Evolutionary conservation across 1,284 basidiomycete species (phyloP).

Genomic region (Fistulina hepatica): DNA sequence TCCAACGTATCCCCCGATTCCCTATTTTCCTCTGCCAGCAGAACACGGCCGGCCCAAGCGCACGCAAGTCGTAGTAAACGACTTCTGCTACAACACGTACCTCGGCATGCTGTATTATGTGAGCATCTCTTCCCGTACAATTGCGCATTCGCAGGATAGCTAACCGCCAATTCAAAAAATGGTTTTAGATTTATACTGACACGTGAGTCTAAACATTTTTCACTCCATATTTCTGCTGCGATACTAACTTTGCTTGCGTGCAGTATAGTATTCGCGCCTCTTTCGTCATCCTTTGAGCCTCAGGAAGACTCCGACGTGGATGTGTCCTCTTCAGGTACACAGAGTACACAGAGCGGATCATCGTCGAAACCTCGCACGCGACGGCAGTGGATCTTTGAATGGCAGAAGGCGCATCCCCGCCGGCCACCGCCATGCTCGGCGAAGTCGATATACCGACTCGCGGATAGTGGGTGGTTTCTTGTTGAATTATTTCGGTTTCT

Average conservation of each 20-base stretch:
- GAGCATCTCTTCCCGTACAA: constrained; percentile 16
- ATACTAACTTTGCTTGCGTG: not conserved
- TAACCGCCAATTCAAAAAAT: too few relatives aligned
- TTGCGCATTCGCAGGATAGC: constrained; percentile 5
- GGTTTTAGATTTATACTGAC: constrained; percentile 84
- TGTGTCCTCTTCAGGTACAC: constrained; percentile 12
- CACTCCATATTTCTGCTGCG: not conserved
- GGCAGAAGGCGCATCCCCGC: constrained; percentile 46
- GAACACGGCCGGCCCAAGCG: constrained; percentile 31
- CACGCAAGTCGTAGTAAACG: constrained; percentile 55
- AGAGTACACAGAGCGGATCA: constrained; percentile 6
- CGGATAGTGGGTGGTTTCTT: constrained; percentile 51
- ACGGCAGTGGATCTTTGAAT: constrained; percentile 55
- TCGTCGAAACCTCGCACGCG: constrained; percentile 26
- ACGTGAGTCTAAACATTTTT: not conserved
- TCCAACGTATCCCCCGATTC: constrained; percentile 1
- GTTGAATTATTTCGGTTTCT: too few relatives aligned
- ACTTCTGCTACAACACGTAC: constrained; percentile 78
- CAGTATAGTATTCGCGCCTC: constrained; percentile 71
- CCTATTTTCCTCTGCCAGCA: constrained; percentile 1
- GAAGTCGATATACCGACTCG: constrained; percentile 81
- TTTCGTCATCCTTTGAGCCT: constrained; percentile 52
- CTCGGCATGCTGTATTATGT: constrained; percentile 79
- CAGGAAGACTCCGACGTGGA: not conserved
- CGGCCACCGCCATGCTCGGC: constrained; percentile 74